phyloP scores from a whole-genome alignment of 768 basidiomycete species.

The Goffeauzyma gilvescens region DNA sequence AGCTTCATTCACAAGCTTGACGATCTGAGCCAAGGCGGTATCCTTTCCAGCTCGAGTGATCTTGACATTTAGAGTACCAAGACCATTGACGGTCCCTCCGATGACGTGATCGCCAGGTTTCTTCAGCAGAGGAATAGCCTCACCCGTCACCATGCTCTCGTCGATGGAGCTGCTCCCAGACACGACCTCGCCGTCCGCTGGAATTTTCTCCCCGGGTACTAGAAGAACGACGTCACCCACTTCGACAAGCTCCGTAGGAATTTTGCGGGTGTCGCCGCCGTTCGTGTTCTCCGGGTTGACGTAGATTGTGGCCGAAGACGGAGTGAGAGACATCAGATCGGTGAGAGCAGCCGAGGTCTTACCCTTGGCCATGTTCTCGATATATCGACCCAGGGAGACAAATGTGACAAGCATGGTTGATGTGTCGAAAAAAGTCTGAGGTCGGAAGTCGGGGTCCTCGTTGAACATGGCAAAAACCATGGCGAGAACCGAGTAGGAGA shows the following conservation, averaged over 20 bases:
- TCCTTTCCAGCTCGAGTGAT: slow-evolving; percentile 92
- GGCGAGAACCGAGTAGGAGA: slow-evolving; percentile 62
- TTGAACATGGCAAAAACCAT: slow-evolving; percentile 43
- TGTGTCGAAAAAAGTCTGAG: slow-evolving; percentile 90
- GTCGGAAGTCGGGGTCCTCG: slow-evolving; percentile 46
- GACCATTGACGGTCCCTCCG: slow-evolving; percentile 88
- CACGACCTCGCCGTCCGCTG: slow-evolving; percentile 81
- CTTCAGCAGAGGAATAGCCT: slow-evolving; percentile 74
- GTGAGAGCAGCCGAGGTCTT: slow-evolving; percentile 91
- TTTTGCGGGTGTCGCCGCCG: slow-evolving; percentile 44
- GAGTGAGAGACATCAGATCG: slow-evolving; percentile 84
- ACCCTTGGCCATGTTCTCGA: slow-evolving; percentile 93
- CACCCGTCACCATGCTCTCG: slow-evolving; percentile 96
- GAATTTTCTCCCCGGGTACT: slow-evolving; percentile 88
- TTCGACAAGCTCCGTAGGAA: slow-evolving; percentile 84
- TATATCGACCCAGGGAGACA: slow-evolving; percentile 79
- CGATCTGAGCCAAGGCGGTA: slow-evolving; percentile 88
- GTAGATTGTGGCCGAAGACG: slow-evolving; percentile 89
- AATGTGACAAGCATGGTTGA: slow-evolving; percentile 98
- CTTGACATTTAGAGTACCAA: slow-evolving; percentile 91
- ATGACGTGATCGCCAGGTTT: slow-evolving; percentile 68
- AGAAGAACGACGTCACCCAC: slow-evolving; percentile 83
- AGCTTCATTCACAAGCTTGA: slow-evolving; percentile 88
- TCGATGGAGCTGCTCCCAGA: slow-evolving; percentile 73
- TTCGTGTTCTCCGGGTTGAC: slow-evolving; percentile 41